Percentiles rank a stretch among this genome's conserved stretches.
Evolutionary conservation across 441 rosid species (phyloP).

Genomic region (Populus hybrid): DNA sequence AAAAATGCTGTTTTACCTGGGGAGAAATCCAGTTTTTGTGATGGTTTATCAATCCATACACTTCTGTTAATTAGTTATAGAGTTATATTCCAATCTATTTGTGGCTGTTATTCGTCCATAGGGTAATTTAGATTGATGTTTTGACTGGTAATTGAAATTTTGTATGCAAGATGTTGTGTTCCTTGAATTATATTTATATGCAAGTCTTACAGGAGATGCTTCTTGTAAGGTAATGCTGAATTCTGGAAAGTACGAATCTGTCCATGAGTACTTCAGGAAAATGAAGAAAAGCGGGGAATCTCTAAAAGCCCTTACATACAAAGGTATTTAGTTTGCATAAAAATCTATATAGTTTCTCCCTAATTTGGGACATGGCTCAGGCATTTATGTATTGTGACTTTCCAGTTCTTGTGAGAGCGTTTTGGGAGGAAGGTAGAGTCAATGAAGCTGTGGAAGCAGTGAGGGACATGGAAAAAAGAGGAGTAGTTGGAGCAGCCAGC

Average conservation of each 20-base stretch:
- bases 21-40: not conserved
- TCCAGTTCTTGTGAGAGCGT: conserved; percentile 77
- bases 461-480: conserved; percentile 82
- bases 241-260: conserved; percentile 78
- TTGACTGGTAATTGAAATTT: conserved; percentile 5
- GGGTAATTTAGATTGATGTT: not conserved
- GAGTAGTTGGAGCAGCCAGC: conserved; percentile 75
- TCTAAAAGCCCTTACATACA: conserved; percentile 73
- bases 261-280: conserved; percentile 60
- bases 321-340: conserved; percentile 19
- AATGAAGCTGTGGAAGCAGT: conserved; percentile 77
- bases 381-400: conserved; percentile 19
- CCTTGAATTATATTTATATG: conserved; percentile 27
- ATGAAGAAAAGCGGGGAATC: conserved; percentile 75
- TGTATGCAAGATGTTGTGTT: conserved; percentile 16
- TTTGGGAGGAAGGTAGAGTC: conserved; percentile 80
- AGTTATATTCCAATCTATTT: too few relatives aligned
- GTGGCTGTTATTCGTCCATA: not conserved
- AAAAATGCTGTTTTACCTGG: too few relatives aligned
- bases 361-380: conserved; percentile 11
- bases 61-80: too few relatives aligned
- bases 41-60: not conserved
- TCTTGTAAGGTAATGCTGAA: conserved; percentile 87
- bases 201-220: conserved; percentile 53
- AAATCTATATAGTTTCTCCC: conserved; percentile 27